Base-by-base conservation (phyloP, 1,284 basidiomycete species). In the Tilletia indica region DNA sequence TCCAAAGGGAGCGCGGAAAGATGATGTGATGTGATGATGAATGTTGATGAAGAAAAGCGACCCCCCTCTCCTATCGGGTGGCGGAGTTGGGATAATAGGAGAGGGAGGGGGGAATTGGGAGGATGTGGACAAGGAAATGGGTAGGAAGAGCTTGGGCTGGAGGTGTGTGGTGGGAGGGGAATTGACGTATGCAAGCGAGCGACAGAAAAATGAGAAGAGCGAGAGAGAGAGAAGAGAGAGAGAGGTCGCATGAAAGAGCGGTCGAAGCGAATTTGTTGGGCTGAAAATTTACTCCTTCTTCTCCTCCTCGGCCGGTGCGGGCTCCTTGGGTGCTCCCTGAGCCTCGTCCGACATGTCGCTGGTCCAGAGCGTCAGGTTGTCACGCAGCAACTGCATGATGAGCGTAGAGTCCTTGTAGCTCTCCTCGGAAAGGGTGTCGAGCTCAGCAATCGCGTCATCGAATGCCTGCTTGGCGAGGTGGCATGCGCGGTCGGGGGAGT, bases 401-500 rank as follows among this genome's bases (percentile, higher is more conserved):
- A 98, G 89, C 67, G 87, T 97, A 92, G 76, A 83, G 81, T 86
- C 84, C 89, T 99, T 98, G 93, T 99, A 99, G 87, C 92, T 93
- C 90, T 99, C 96, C 88, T 99, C 96, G 80, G 94, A 97, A 74
- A 99, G 90, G 49, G 96, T 99, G 89, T 99, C 96, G 85, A 99
- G 93, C 88, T 99, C 96, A 80, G 96, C 96, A 85, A 99, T 99
- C 70, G 97, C 97, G 87, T 99, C 97, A 83, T 99, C 96, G 85
- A 99, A 99, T 25, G 96, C 96, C 88, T 98, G 95, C 89, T 99
- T 99, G 86, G 96, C 96, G 81, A 98, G 93, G 86, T 97, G 95
- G 89, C 96, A 99, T 74, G 96, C 96, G 86, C 94, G 93, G 87
- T 98, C 96, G 82, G 96, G 96, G 86, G 91, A 93, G 91, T 99